Evolutionary conservation across 306 rosid species (phyloP), one percentile per base, ranked within the genome.

Genomic region (Vicia faba): DNA sequence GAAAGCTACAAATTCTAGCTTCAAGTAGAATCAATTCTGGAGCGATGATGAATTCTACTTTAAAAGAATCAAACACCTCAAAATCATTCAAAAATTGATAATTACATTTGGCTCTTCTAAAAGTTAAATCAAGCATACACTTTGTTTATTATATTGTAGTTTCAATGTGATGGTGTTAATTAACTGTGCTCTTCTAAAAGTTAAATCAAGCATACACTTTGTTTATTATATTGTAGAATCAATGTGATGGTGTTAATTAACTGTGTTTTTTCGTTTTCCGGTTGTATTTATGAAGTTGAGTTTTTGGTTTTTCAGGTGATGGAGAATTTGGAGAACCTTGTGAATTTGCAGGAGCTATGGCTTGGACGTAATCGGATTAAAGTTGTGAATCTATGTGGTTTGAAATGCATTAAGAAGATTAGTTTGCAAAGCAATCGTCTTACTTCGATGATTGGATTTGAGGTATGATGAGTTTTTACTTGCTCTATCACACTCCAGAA

Each of bases 351-450:
- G 75, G 97, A 95, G 92, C 79, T 95, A 11, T 95, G 99, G 97
- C 87, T 88, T 62, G 99, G 99, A 11, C 91, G 92, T 26, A 95
- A 95, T 71, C 86, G 99, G 40, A 86, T 90, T 59, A 95, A 95
- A 77, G 71, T 50, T 45, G 85, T 95, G 9, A 85, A 90, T 75
- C 77, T 95, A 44, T 95, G 95, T 64, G 97, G 97, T 62, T 78
- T 90, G 61, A 81, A 80, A 71, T 85, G 83, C 72, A 85, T 95
- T 61, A 81, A 85, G 86, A 88, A 88, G 85, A 85, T 95, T 81
- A 95, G 96, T 84, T 70, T 95, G 86, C 99, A 90, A 58, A 95
- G 99, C 84, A 95, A 95, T 74, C 92, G 95, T 31, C 77, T 90
- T 83, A 95, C 97, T 77, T 80, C 95, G 3, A 88, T 84, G 89